phyloP scores from a whole-genome alignment of 1,139 yeast genomes.

The Entelexis sorbosivorans region DNA sequence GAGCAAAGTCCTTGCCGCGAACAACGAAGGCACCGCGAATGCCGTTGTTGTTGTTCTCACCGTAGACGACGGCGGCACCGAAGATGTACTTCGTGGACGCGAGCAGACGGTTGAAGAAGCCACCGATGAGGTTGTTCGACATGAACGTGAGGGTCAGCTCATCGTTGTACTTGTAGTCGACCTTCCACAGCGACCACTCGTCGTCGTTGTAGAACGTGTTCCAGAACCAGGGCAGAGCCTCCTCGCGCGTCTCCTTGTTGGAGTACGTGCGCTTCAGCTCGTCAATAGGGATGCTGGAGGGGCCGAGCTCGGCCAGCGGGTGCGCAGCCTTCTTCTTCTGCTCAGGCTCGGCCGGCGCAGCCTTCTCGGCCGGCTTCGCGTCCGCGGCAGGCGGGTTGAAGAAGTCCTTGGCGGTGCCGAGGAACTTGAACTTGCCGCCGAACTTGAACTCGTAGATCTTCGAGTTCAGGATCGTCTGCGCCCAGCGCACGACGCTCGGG shows the following conservation, averaged over 20 bases:
- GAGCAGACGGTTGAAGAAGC: conserved; percentile 90
- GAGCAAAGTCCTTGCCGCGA: conserved; percentile 83
- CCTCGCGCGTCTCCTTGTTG: conserved; percentile 92
- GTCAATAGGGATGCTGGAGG: conserved; percentile 59
- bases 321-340: conserved; percentile 63
- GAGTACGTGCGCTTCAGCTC: conserved; percentile 97
- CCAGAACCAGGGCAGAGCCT: conserved; percentile 98
- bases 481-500: conserved; percentile 82
- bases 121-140: conserved; percentile 98
- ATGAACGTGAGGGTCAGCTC: conserved; percentile 93
- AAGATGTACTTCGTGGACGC: conserved; percentile 91
- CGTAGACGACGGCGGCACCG: conserved; percentile 89
- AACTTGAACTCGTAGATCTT: conserved; percentile 42
- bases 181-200: conserved; percentile 94
- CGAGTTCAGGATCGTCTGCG: conserved; percentile 53
- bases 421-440: conserved; percentile 39
- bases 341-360: conserved; percentile 25
- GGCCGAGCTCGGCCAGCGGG: conserved; percentile 77
- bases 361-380: conserved; percentile 42
- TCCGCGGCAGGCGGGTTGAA: conserved; percentile 3
- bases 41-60: conserved; percentile 98
- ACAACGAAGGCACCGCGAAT: conserved; percentile 88
- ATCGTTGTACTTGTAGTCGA: conserved; percentile 94
- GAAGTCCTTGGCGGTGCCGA: conserved; percentile 21
- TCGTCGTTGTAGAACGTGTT: conserved; percentile 70